Conservation (phyloP, 345 rosid species). For the Eutrema yunnanense region DNA sequence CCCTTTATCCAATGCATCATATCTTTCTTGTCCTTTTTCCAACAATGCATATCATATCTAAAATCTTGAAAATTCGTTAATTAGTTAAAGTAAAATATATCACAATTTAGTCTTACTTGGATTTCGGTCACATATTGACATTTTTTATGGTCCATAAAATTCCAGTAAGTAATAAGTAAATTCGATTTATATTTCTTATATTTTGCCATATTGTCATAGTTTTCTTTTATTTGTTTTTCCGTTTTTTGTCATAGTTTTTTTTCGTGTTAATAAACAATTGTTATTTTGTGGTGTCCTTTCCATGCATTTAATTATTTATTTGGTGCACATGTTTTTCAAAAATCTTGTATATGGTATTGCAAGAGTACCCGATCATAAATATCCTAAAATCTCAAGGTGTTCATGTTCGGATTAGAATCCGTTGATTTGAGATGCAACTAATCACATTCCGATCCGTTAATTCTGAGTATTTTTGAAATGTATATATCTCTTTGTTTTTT, state of each 20-base stretch:
- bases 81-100: neutral
- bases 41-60: conserved; percentile 22
- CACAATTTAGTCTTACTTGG: neutral
- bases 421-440: neutral
- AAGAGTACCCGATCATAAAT: neutral
- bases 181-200: neutral
- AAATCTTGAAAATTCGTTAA: neutral
- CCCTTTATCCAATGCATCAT: conserved; percentile 42
- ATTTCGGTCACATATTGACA: neutral
- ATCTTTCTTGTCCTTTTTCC: conserved; percentile 21
- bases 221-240: too few species aligned
- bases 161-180: neutral
- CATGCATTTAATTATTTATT: too few species aligned
- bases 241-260: too few species aligned
- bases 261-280: too few species aligned
- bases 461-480: neutral
- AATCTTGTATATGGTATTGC: too few species aligned
- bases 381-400: neutral
- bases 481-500: neutral
- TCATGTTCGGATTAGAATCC: neutral
- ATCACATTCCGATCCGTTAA: neutral
- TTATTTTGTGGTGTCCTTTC: too few species aligned
- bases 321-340: too few species aligned
- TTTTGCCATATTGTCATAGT: neutral
- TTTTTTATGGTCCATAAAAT: neutral